These are phyloP conservation scores for Achlya hypogyna DNA, from an alignment of 352 stramenopile species.

Conservation along the genomic window DNA sequence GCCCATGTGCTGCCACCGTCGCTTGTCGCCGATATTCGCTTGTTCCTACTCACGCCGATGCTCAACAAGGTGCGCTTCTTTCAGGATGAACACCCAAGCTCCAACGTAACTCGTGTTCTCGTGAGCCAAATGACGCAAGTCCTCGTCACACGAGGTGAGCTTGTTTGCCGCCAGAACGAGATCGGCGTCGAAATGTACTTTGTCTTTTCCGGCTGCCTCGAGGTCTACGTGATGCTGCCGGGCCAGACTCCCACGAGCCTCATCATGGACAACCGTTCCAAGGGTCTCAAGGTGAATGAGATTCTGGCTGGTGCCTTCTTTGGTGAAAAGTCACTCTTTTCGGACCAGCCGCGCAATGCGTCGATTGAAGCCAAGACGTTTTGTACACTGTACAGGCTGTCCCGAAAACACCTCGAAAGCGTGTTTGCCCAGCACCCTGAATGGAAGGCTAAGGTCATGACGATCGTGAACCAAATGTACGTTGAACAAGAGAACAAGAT, in stretches of 20 bases:
- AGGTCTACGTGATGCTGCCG: constrained; percentile 36
- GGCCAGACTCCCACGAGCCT: too few species aligned
- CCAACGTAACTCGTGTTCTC: constrained; percentile 49
- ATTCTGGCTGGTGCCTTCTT: constrained; percentile 45
- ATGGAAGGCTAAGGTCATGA: constrained; percentile 50
- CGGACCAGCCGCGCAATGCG: constrained; percentile 40
- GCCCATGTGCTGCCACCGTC: constrained; percentile 53
- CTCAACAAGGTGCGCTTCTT: constrained; percentile 61
- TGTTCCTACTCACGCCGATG: constrained; percentile 61
- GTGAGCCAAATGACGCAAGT: constrained; percentile 59
- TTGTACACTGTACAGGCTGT: constrained; percentile 48
- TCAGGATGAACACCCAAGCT: constrained; percentile 40
- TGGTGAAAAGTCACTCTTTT: constrained; percentile 47
- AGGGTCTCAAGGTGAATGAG: constrained; percentile 42
- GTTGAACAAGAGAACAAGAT: constrained; percentile 27
- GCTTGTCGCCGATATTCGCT: constrained; percentile 54
- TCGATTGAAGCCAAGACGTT: constrained; percentile 41
- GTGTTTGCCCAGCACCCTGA: constrained; percentile 56
- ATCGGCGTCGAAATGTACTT: constrained; percentile 71
- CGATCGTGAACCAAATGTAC: constrained; percentile 28
- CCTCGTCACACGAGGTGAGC: constrained; percentile 50
- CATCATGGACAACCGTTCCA: constrained; percentile 11
- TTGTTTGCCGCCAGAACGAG: constrained; percentile 53
- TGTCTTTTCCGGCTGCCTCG: constrained; percentile 52
- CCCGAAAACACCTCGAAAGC: constrained; percentile 37